Conservation (phyloP, 768 basidiomycete species). For the Leccinum uliginosum region DNA sequence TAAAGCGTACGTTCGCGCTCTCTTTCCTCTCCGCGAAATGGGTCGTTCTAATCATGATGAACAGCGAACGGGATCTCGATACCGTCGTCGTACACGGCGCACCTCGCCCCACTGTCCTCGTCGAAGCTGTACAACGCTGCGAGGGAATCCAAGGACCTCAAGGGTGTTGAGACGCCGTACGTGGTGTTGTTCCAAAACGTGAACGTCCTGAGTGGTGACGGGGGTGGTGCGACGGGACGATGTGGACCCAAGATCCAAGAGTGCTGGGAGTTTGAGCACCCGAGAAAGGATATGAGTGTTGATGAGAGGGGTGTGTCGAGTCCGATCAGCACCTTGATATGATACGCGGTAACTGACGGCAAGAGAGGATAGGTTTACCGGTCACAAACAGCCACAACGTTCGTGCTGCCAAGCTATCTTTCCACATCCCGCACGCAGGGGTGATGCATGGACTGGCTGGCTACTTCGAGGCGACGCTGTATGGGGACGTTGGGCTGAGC, state of each 20-base stretch:
- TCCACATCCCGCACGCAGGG: conserved; percentile 93
- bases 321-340: neutral
- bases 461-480: conserved; percentile 94
- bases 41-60: conserved; percentile 9
- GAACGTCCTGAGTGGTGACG: conserved; percentile 79
- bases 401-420: conserved; percentile 78
- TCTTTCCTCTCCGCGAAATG: neutral
- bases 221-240: conserved; percentile 53
- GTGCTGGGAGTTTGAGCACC: conserved; percentile 98
- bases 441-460: conserved; percentile 92
- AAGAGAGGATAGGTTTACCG: conserved; percentile 60
- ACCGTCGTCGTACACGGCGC: conserved; percentile 92
- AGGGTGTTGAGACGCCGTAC: conserved; percentile 89
- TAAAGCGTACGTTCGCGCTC: conserved; percentile 62
- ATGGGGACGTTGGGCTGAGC: conserved; percentile 85
- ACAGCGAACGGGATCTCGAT: conserved; percentile 92
- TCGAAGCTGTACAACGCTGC: conserved; percentile 90
- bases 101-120: conserved; percentile 91
- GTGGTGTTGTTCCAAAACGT: conserved; percentile 98
- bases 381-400: conserved; percentile 96
- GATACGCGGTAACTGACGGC: conserved; percentile 6
- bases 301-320: conserved; percentile 57
- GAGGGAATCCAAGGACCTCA: conserved; percentile 56
- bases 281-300: conserved; percentile 71
- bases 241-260: conserved; percentile 87